Evolutionary conservation across 2,329 filamentous ascomycete genomes (phyloP).

Genomic region (Fusarium floridanum): DNA sequence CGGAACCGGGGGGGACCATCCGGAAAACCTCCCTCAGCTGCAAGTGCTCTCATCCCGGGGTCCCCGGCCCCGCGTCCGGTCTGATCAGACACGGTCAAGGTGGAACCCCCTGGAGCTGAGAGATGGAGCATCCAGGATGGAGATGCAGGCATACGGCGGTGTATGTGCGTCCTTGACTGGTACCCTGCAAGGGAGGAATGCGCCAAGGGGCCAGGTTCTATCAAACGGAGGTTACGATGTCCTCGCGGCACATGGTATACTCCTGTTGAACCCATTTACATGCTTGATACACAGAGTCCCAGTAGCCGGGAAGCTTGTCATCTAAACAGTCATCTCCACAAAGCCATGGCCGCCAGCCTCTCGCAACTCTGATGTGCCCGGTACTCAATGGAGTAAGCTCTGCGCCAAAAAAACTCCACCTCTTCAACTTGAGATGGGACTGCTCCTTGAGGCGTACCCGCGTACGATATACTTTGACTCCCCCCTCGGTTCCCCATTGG

Average conservation of each 20-base stretch:
- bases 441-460: neutral
- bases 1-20: neutral
- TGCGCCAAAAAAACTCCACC: neutral
- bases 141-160: neutral
- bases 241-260: neutral
- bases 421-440: neutral
- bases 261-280: neutral
- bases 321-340: neutral
- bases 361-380: neutral
- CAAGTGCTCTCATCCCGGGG: constrained; percentile 25
- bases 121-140: neutral
- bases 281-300: neutral
- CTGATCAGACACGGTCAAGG: constrained; percentile 11
- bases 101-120: constrained; percentile 2
- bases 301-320: neutral
- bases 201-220: constrained; percentile 20
- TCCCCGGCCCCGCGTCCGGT: constrained; percentile 2
- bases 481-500: constrained; percentile 9
- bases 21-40: constrained; percentile 21
- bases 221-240: neutral
- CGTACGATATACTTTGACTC: neutral
- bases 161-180: neutral
- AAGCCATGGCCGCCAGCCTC: neutral
- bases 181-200: constrained; percentile 16
- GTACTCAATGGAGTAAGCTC: constrained; percentile 11